Evolutionary conservation across 352 stramenopile species (phyloP).

Genomic region (Globisporangium cystogenes): DNA sequence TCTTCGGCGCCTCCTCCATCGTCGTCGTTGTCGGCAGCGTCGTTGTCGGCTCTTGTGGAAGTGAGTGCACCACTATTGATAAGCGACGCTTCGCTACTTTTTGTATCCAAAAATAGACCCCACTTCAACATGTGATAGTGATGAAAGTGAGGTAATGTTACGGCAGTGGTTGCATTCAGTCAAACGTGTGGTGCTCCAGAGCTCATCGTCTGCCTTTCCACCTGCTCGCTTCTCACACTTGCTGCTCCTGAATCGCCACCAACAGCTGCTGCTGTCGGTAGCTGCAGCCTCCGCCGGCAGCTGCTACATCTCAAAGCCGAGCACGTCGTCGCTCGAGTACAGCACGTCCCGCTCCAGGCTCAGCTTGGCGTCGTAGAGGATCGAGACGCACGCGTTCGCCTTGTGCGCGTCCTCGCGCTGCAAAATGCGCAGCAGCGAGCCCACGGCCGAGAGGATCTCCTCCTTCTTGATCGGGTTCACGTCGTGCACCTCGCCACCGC

Average conservation of each 20-base stretch:
- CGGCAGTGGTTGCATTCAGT: too few species aligned
- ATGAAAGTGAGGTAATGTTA: too few species aligned
- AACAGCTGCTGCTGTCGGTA: too few species aligned
- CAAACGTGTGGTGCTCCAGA: too few species aligned
- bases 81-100: too few species aligned
- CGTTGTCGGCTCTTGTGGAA: neutral
- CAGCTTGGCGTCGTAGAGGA: conserved; percentile 83
- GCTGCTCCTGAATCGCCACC: too few species aligned
- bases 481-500: conserved; percentile 58
- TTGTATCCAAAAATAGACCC: too few species aligned
- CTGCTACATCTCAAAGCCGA: conserved; percentile 55
- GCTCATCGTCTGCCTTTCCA: too few species aligned
- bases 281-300: too few species aligned
- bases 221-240: too few species aligned
- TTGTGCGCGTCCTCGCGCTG: conserved; percentile 57
- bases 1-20: conserved; percentile 62
- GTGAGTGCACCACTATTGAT: too few species aligned
- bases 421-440: conserved; percentile 71
- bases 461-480: conserved; percentile 81
- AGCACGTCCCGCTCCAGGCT: conserved; percentile 74
- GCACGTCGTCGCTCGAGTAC: conserved; percentile 74
- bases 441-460: conserved; percentile 68
- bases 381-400: conserved; percentile 55
- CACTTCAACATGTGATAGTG: too few species aligned
- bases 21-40: conserved; percentile 3